Evolutionary conservation across 345 rosid species (phyloP).

Genomic region (Eucalyptus brandiana): DNA sequence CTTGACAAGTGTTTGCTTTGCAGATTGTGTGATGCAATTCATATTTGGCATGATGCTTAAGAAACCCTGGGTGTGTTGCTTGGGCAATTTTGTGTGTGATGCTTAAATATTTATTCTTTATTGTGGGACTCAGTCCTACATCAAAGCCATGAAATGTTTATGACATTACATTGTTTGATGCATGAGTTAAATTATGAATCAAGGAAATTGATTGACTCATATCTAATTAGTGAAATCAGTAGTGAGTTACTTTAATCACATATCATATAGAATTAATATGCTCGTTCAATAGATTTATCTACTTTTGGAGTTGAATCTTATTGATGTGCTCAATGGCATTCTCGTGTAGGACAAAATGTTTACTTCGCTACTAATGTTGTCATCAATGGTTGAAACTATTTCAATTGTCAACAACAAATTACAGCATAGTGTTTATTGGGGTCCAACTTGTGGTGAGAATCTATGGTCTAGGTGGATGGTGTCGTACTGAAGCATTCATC

Average conservation of each 20-base stretch:
- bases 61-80: background rate
- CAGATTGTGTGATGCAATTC: background rate
- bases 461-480: background rate
- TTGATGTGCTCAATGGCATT: background rate
- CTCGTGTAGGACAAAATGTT: background rate
- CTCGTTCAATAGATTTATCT: background rate
- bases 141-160: background rate
- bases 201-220: background rate
- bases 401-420: background rate
- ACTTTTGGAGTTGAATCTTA: background rate
- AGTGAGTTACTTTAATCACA: background rate
- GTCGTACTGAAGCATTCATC: accelerated
- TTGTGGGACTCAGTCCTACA: background rate
- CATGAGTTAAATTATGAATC: background rate
- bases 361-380: accelerated
- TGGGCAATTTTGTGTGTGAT: background rate
- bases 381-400: background rate
- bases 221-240: background rate
- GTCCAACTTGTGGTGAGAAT: background rate
- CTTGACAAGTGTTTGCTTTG: background rate
- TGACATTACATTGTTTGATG: background rate
- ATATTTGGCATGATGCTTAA: background rate
- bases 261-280: background rate
- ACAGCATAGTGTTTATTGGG: background rate
- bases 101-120: background rate